Evolutionary conservation across 1,284 basidiomycete species (phyloP).

Genomic region (Phellopilus nigrolimitatus): DNA sequence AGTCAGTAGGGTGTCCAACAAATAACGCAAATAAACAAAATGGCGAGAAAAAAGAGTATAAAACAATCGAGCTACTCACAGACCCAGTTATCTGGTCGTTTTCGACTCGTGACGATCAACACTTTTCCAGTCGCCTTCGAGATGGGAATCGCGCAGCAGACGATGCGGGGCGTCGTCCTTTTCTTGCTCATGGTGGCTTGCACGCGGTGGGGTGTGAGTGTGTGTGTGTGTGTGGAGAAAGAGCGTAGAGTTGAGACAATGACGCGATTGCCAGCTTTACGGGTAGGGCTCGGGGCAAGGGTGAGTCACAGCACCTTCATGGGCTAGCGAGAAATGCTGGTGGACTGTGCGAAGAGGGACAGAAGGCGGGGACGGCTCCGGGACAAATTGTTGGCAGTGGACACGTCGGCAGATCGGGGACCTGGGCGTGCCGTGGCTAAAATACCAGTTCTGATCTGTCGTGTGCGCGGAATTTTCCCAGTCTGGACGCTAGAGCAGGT

Average conservation of each 20-base stretch:
- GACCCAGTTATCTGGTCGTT: slow-evolving; percentile 73
- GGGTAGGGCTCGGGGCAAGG: not conserved
- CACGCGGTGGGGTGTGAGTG: slow-evolving; percentile 19
- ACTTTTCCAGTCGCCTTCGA: slow-evolving; percentile 65
- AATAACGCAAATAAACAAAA: slow-evolving; percentile 20
- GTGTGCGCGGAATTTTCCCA: slow-evolving; percentile 2
- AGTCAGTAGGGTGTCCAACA: slow-evolving; percentile 5
- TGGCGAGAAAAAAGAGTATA: slow-evolving; percentile 15
- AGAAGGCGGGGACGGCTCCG: slow-evolving; percentile 18
- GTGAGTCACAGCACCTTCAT: slow-evolving; percentile 14
- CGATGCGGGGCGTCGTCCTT: slow-evolving; percentile 70
- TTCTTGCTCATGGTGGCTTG: slow-evolving; percentile 62
- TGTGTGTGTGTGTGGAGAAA: slow-evolving; percentile 20
- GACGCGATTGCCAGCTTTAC: slow-evolving; percentile 2
- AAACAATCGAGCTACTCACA: slow-evolving; percentile 53
- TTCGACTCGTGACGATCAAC: slow-evolving; percentile 75
- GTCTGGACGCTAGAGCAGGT: not conserved
- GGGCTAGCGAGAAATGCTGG: not conserved
- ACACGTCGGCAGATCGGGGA: slow-evolving; percentile 23
- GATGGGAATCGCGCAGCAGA: slow-evolving; percentile 83
- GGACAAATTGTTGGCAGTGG: slow-evolving; percentile 12
- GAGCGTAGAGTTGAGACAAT: slow-evolving; percentile 4
- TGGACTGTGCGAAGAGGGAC: slow-evolving; percentile 11
- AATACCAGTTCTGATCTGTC: not conserved
- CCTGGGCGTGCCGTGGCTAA: slow-evolving; percentile 10